A percentile compares a stretch with the other conserved stretches of the same genome.
Conservation (phyloP, 129 eudicot species). For the Lactuca sativa region DNA sequence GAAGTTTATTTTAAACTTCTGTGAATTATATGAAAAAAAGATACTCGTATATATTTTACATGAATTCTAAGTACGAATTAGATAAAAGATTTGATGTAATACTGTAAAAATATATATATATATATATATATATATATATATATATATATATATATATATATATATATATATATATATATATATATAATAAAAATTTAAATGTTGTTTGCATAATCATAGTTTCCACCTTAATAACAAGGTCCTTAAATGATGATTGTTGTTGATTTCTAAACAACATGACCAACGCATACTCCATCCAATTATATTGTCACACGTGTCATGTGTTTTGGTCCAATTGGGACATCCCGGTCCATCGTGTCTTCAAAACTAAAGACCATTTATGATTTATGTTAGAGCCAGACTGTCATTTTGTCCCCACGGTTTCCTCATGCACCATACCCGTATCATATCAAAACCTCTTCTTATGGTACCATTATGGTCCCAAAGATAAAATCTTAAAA, state of each 20-base stretch:
- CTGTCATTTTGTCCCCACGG: conserved; percentile 41
- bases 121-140: no score
- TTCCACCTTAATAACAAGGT: conserved; percentile 31
- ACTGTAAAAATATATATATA: no score
- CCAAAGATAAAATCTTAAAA: conserved; percentile 17
- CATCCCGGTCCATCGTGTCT: conserved; percentile 38
- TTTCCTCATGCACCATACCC: conserved; percentile 29
- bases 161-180: no score
- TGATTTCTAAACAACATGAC: conserved; percentile 17
- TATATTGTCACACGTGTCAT: conserved; percentile 12
- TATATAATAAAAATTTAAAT: not conserved
- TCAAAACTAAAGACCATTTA: conserved; percentile 38
- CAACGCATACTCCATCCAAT: conserved; percentile 22
- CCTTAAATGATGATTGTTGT: conserved; percentile 25
- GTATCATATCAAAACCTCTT: conserved; percentile 6
- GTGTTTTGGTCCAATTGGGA: conserved; percentile 11
- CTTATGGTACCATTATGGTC: conserved; percentile 28
- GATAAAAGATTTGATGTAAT: no score
- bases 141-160: no score
- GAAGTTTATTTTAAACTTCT: no score
- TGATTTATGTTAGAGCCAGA: conserved; percentile 39
- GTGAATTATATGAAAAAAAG: no score
- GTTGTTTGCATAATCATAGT: conserved; percentile 34
- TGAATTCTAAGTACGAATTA: no score
- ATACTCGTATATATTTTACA: no score